Evolutionary conservation across 345 rosid genomes (phyloP).

Genomic region (Lepidium africanum): DNA sequence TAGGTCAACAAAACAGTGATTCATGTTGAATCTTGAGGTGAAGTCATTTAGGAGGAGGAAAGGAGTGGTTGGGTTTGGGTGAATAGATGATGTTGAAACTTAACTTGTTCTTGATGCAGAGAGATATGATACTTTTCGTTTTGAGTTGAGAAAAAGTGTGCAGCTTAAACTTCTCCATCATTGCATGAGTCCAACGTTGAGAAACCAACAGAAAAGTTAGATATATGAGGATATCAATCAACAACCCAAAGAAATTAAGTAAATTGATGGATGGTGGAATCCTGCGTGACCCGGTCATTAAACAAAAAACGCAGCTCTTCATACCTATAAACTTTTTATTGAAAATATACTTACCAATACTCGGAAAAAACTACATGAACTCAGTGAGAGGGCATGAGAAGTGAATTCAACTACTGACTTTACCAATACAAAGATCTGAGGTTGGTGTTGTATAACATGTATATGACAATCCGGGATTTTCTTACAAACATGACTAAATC

Average conservation of each 20-base stretch:
- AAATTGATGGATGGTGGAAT: not conserved
- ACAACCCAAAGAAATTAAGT: not conserved
- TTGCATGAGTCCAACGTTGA: not conserved
- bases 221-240: slow-evolving; percentile 7
- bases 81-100: slow-evolving; percentile 18
- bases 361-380: not conserved
- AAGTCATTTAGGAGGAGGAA: not conserved
- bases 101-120: not conserved
- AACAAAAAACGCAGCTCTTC: not conserved
- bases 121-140: not conserved
- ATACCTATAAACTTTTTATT: not conserved
- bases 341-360: not conserved
- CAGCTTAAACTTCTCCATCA: slow-evolving; percentile 7
- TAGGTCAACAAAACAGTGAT: not conserved
- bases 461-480: not conserved
- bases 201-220: slow-evolving; percentile 13
- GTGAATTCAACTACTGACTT: not conserved
- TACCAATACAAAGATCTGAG: not conserved
- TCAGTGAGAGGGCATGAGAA: not conserved
- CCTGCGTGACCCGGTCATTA: not conserved
- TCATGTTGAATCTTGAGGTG: slow-evolving; percentile 6
- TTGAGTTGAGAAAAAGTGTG: not conserved
- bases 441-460: not conserved
- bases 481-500: slow-evolving; percentile 2
- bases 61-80: slow-evolving; percentile 11